Base-by-base conservation (phyloP, 331 rosid species). In the Saraca asoca region DNA sequence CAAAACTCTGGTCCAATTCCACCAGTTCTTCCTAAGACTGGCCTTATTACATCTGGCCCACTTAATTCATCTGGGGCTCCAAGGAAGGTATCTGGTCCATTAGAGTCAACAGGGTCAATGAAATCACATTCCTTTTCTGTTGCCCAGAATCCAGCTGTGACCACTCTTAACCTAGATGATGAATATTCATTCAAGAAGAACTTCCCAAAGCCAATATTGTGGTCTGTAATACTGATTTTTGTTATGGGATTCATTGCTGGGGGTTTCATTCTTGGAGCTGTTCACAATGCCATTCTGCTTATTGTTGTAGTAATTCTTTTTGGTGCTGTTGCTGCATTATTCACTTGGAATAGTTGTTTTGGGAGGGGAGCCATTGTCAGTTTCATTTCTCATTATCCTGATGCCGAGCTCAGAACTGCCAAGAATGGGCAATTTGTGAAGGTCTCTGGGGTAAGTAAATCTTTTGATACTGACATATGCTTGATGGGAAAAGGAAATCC, bases 381-480 rank as follows among this genome's bases (percentile, higher is more conserved):
- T 73, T 93, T 84, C 80, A 93, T 93, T 54, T 78, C 96, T 31
- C 83, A 78, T 6, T 86, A 93, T 83, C 97, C 96, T 3, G 97
- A 93, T 65, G 89, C 97, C 9, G 98, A 93, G 81, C 98, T 93
- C 34, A 81, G 98, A 77, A 88, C 91, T 71, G 98, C 98, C 12
- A 93, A 86, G 74, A 90, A 90, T 80, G 98, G 98, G 46, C 98
- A 93, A 66, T 85, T 84, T 75, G 97, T 93, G 81, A 93, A 93
- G 77, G 96, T 93, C 66, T 90, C 98, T 64, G 98, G 98, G 98
- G 98, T 93, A 90, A 9, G 95, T 73, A 48, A 59, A 76, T 33
- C 71, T 41, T 60, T 48, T 75, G 58, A 38, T 64, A 59, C 68
- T 31, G 51, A 48, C 39, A 16, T 24, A 29, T 51, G 17, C 67